Conservation (phyloP, 2,329 filamentous ascomycete genomes). For the Trichophyton benhamiae region DNA sequence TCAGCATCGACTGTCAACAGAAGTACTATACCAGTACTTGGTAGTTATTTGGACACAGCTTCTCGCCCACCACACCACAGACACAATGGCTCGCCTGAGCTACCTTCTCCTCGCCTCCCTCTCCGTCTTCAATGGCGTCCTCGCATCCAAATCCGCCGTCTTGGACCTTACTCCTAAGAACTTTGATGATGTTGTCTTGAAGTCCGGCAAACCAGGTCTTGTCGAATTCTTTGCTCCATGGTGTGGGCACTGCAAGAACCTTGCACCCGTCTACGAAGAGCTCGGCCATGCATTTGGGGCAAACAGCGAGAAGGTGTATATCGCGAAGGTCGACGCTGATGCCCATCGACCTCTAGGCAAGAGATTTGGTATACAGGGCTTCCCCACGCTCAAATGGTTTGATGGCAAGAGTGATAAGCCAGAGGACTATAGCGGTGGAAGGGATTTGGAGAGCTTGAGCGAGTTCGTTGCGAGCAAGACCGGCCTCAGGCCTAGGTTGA, state of each 20-base stretch:
- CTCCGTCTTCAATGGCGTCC: slow-evolving; percentile 43
- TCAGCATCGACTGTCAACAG: no score
- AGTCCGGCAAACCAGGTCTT: slow-evolving; percentile 87
- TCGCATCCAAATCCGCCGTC: slow-evolving; percentile 63
- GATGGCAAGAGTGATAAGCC: slow-evolving; percentile 85
- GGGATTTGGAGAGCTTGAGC: slow-evolving; percentile 74
- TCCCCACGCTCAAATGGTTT: slow-evolving; percentile 96
- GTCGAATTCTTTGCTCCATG: slow-evolving; percentile 98
- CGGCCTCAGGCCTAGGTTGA: slow-evolving; percentile 62
- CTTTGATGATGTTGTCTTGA: slow-evolving; percentile 80
- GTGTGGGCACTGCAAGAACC: slow-evolving; percentile 98
- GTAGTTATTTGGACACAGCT: background rate
- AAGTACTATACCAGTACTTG: no score
- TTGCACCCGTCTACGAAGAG: slow-evolving; percentile 90
- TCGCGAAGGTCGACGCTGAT: slow-evolving; percentile 95
- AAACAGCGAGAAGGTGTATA: slow-evolving; percentile 63
- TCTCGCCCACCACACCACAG: background rate
- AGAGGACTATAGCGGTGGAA: slow-evolving; percentile 70
- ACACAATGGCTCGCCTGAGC: slow-evolving; percentile 36
- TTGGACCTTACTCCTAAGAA: slow-evolving; percentile 80
- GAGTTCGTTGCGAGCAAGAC: slow-evolving; percentile 80
- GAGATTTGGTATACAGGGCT: slow-evolving; percentile 80
- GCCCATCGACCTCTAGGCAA: slow-evolving; percentile 72
- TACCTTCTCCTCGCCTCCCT: slow-evolving; percentile 37
- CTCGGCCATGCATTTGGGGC: slow-evolving; percentile 63